Conservation (phyloP, 192 early-diverging fungal species). For the Coemansia sp. region DNA sequence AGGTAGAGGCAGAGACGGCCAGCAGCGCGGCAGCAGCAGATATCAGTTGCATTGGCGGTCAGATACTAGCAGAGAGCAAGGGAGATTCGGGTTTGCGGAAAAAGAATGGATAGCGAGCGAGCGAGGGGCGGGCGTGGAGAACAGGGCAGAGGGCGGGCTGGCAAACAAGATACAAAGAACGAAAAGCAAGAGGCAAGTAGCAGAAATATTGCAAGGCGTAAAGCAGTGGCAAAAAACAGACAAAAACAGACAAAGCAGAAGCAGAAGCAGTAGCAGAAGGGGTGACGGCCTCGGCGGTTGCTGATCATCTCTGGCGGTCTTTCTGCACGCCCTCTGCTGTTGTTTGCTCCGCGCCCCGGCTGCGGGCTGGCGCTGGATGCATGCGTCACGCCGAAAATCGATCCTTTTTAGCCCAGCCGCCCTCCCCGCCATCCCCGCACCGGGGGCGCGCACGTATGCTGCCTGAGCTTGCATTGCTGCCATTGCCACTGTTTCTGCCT, state of each 20-base stretch:
- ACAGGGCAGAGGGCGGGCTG: background rate
- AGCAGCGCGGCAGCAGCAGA: slow-evolving; percentile 10
- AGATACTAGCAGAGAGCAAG: background rate
- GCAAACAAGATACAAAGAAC: background rate
- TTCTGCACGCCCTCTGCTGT: background rate
- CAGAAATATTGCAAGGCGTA: too few relatives aligned
- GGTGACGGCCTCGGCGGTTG: background rate
- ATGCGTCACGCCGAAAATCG: background rate
- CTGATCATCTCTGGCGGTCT: background rate
- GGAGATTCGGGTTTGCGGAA: background rate
- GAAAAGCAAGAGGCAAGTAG: too few relatives aligned
- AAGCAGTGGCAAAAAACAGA: too few relatives aligned
- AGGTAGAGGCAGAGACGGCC: background rate
- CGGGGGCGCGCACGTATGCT: background rate
- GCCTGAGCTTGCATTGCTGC: too few relatives aligned
- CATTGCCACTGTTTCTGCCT: too few relatives aligned
- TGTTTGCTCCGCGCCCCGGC: background rate
- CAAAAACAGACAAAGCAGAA: background rate
- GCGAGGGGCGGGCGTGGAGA: background rate
- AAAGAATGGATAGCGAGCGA: background rate
- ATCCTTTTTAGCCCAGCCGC: too few relatives aligned
- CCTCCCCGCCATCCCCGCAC: background rate
- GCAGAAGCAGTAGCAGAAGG: background rate
- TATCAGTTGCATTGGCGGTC: background rate
- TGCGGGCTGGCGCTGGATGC: background rate